A percentile compares a stretch with the other conserved stretches of the same genome.
Conservation (phyloP, 768 basidiomycete species). For the Suillus decipiens region DNA sequence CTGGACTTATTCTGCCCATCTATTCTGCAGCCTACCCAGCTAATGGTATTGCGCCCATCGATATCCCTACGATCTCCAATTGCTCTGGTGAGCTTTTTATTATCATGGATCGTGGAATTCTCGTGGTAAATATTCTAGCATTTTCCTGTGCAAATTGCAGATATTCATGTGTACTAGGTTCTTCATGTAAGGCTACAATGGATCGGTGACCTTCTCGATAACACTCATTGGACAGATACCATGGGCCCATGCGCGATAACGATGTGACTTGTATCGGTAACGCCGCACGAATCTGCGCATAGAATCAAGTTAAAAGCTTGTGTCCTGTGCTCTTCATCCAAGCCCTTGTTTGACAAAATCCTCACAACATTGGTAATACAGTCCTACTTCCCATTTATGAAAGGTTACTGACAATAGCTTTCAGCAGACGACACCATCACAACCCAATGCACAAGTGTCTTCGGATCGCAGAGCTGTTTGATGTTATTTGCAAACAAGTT, state of each 20-base stretch:
- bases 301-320: neutral
- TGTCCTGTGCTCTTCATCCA: neutral
- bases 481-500: neutral
- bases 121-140: neutral
- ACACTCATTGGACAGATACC: neutral
- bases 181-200: neutral
- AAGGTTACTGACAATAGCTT: neutral
- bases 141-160: neutral
- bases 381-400: neutral
- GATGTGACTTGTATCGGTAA: neutral
- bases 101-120: neutral
- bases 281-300: neutral
- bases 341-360: neutral
- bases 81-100: neutral
- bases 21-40: neutral
- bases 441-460: slow-evolving; percentile 4
- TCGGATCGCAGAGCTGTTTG: slow-evolving; percentile 1
- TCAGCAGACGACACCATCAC: neutral
- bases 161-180: neutral
- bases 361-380: neutral
- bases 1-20: neutral
- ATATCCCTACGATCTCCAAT: neutral
- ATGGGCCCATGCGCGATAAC: neutral
- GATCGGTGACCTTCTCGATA: neutral
- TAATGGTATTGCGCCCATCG: neutral